These are phyloP conservation scores for Sambucus nigra DNA, from an alignment of 129 eudicot species.

Conservation along the genomic window DNA sequence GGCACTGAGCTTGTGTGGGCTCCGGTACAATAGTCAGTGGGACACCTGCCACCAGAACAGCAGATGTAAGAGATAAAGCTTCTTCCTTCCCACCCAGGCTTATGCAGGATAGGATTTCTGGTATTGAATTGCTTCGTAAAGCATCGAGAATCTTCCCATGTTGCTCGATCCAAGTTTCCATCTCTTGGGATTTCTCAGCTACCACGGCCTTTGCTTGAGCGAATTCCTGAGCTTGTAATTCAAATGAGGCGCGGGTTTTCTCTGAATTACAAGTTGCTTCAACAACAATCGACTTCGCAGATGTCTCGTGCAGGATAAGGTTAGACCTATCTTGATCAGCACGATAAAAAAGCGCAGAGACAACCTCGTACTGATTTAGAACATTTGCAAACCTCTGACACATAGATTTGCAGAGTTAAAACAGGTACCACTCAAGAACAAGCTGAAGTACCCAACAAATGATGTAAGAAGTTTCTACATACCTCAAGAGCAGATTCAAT, in stretches of 20 bases:
- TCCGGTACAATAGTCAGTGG: conserved; percentile 95
- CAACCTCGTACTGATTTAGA: conserved; percentile 68
- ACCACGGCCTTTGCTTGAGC: conserved; percentile 64
- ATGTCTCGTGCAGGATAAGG: conserved; percentile 62
- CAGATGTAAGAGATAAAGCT: conserved; percentile 68
- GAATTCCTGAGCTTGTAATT: conserved; percentile 66
- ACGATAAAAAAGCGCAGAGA: conserved; percentile 44
- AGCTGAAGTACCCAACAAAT: conserved; percentile 5
- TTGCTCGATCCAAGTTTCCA: conserved; percentile 83
- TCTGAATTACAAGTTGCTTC: conserved; percentile 72
- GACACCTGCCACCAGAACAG: conserved; percentile 89
- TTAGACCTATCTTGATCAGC: conserved; percentile 83
- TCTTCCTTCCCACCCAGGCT: conserved; percentile 48
- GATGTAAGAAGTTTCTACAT: conserved; percentile 18
- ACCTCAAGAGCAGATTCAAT: conserved; percentile 91
- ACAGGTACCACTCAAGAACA: conserved; percentile 6
- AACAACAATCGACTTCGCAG: conserved; percentile 68
- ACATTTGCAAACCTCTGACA: conserved; percentile 66
- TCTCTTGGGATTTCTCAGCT: conserved; percentile 75
- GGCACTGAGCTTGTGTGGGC: conserved; percentile 97
- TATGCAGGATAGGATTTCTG: conserved; percentile 46
- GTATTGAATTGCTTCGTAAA: conserved; percentile 66
- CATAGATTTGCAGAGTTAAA: conserved; percentile 12
- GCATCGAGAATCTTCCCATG: conserved; percentile 85
- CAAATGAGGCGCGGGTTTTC: conserved; percentile 49